Evolutionary conservation across 257 asterid genomes (phyloP).

Genomic region (Paraleonurus japonicus): DNA sequence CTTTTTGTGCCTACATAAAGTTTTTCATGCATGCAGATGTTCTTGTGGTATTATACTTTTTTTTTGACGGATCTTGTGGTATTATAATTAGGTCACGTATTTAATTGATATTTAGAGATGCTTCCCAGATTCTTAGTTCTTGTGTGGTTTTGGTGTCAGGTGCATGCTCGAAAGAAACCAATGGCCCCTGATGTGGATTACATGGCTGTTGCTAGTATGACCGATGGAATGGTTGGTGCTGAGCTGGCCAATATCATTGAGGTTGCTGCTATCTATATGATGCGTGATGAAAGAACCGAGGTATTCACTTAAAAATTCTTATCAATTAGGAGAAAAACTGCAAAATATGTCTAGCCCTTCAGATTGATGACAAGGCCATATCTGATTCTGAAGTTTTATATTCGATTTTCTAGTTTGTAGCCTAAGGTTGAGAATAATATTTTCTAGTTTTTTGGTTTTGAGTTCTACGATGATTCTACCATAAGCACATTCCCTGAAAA

Average conservation of each 20-base stretch:
- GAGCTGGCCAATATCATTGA: constrained; percentile 95
- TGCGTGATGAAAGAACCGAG: constrained; percentile 93
- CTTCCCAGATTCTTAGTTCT: background rate
- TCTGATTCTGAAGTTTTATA: background rate
- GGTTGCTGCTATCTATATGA: constrained; percentile 92
- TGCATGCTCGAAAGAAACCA: constrained; percentile 92
- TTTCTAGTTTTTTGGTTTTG: background rate
- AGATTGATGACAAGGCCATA: too few relatives aligned
- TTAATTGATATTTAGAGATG: background rate
- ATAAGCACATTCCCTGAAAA: background rate
- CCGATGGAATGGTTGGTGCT: constrained; percentile 97
- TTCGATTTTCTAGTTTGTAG: background rate
- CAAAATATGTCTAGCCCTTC: too few relatives aligned
- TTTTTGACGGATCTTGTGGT: too few relatives aligned
- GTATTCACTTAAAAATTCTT: constrained; percentile 38
- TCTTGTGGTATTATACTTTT: background rate
- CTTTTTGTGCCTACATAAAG: constrained; percentile 2
- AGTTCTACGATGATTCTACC: background rate
- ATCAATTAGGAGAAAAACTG: too few relatives aligned
- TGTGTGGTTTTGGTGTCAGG: constrained; percentile 42
- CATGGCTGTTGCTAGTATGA: constrained; percentile 80
- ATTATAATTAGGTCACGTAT: background rate
- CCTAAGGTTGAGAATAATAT: background rate
- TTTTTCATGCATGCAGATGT: constrained; percentile 5
- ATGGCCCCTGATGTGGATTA: constrained; percentile 91